Base-by-base conservation (phyloP, 768 basidiomycete species). In the Rickenella mellea region DNA sequence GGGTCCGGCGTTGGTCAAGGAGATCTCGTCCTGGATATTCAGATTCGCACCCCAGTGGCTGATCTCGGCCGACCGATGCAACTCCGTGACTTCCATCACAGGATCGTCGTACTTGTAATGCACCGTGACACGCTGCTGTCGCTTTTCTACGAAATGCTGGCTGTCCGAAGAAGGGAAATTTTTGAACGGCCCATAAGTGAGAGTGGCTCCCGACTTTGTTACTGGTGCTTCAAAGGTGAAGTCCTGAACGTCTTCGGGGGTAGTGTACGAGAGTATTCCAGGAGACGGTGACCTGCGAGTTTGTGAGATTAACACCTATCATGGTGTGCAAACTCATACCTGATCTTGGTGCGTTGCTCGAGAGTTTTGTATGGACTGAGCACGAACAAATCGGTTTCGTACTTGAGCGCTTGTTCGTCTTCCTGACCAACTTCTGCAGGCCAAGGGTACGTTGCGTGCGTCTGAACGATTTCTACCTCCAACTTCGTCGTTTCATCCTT, bases 31-130 rank as follows among this genome's bases (percentile, higher is more conserved):
- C 59, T 97, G 78, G 24, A 93, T 83, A 55, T 97, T 96, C 27
- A 99, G 58, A 60, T 96, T 96, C 30, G 80, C 78, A 26, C 94
- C 93, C 96, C 94, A 98, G 57, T 98, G 94, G 49, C 91, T 94
- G 49, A 99, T 80, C 64, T 99, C 94, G 2, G 82, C 90, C 0
- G 71, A 54, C 38, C 96, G 80, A 46, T 76, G 71, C 25, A 96
- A 73, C 31, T 69, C 78, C 25, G 67, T 70, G 40, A 97, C 66
- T 49, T 89, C 79, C 19, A 92, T 57, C 31, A 96, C 76, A 0
- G 94, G 89, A 45, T 80, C 69, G n/a, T 82, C 85, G 44, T 83
- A 82, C 50, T 70, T 66, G 64, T 91, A 98, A 56, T 94, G 91
- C 2, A 96, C 67, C 10, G 64, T 63, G 48, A 93, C 57, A 22